Evolutionary conservation across 805 yeast species (phyloP), one percentile per base, ranked within the genome.

Genomic region (Cyberlindnera petersonii): DNA sequence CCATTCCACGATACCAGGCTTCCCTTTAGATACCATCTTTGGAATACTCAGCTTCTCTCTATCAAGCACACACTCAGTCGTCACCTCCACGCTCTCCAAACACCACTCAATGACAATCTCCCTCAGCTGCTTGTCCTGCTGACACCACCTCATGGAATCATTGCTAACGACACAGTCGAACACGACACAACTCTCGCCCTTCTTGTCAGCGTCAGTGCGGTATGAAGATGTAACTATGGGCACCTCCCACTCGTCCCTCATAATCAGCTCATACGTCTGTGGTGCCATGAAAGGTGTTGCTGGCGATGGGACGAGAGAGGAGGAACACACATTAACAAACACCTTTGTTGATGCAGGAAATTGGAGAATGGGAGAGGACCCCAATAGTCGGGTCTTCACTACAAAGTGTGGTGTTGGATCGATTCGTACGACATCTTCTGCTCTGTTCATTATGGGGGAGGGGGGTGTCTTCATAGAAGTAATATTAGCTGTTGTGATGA

Each of bases 51-150:
- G 66, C 26, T 57, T 56, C 36, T 80, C 82, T 37, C 95, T 64
- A 39, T 82, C 84, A 14, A 88, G 65, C 4, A 64, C 59, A 2
- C 78, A 56, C 34, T 68, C 64, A 13, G 62, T 64, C 19, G 71
- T 53, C 42, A 79, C 63, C 56, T 86, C 96, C 4, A 85, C 77
- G 9, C 88, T 74, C 54, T 86, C 95, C 28, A 87, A 58, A 52
- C 95, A 82, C 83, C 95, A 86, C 55, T 86, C 95, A 6, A 83
- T 73, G 34, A 86, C 56, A 11, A 87, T 80, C 33, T 77, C 69
- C 43, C 77, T 68, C 39, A 87, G 66, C 35, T 83, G 83, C 1
- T 63, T 48, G 46, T 80, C 82, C 28, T 70, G 50, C 30, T 73
- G 66, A 23, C 80, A 71, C 82, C 89, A 80, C 30, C 65, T 63